A percentile compares a stretch with the other conserved stretches of the same genome.
Conservation (phyloP, 768 basidiomycete species). For the Cyathus striatus region DNA sequence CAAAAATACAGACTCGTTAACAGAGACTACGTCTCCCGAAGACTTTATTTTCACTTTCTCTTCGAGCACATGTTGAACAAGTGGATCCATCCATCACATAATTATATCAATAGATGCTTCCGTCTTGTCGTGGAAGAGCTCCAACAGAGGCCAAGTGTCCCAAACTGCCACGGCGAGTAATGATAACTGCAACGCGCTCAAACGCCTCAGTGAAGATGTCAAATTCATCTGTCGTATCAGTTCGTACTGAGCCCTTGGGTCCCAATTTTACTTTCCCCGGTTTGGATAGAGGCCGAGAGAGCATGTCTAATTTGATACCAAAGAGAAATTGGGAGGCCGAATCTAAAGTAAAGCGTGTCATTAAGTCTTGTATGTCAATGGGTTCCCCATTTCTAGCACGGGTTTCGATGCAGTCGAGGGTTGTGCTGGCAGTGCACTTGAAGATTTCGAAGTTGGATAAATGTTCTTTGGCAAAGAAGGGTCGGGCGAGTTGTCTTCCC, state of each 20-base stretch:
- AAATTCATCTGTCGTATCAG: neutral
- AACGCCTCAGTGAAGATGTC: neutral
- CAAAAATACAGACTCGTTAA: too few species aligned
- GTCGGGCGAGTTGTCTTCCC: neutral
- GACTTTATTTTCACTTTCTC: too few species aligned
- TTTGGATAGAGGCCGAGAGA: neutral
- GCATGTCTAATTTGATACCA: neutral
- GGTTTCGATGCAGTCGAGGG: neutral
- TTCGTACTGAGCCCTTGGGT: neutral
- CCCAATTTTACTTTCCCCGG: neutral
- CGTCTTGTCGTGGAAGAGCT: neutral
- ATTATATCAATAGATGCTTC: neutral
- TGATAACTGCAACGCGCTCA: neutral
- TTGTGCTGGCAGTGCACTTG: neutral
- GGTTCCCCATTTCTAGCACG: neutral
- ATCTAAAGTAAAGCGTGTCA: neutral
- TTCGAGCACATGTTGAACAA: too few species aligned
- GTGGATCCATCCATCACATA: neutral
- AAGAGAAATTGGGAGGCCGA: neutral
- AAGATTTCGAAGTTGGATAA: neutral
- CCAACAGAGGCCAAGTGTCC: neutral
- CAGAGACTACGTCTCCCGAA: too few species aligned
- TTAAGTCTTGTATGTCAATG: neutral
- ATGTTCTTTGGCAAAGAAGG: neutral
- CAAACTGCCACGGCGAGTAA: neutral